Evolutionary conservation across 805 yeast species (phyloP), one percentile per base, ranked within the genome.

Genomic region (Cyberlindnera xylosilytica): DNA sequence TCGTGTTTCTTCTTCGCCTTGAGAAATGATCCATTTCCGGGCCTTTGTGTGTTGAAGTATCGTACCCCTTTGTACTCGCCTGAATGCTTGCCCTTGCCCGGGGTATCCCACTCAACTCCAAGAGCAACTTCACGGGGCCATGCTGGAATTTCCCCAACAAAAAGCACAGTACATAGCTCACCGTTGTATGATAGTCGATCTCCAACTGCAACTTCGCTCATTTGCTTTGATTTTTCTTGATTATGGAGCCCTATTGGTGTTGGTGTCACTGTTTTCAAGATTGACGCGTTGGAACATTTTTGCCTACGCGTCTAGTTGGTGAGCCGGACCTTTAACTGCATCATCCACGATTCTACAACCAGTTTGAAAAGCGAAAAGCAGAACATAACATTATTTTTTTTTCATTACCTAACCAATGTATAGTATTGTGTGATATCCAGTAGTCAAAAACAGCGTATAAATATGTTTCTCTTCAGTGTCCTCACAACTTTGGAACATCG

Each of bases 21-120:
- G 23, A 87, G 44, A 51, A 87, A 87, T 4, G 89, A 78, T 0
- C 87, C 95, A 3, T 81, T 65, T 0, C 66, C 68, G 0, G 50
- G 42, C 12, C 29, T 4, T 32, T 30, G 18, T 6, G 34, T 66
- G 53, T 6, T 49, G 58, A 90, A 90, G 58, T 87, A 87, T 40
- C 58, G 52, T 0, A 62, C 53, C 0, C 82, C 87, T 17, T 74
- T 66, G 20, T 78, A 46, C 1, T 57, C 44, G 0, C 98, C 98
- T 47, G 74, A 65, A 58, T 89, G 79, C 53, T 81, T 87, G 1
- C 97, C 97, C 27, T 88, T 67, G 0, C 46, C 42, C 0, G 72
- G 62, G 34, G 78, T 68, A 58, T 90, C 97, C 97, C 97, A 90
- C 60, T 90, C 96, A 4, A 90, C 71, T 1, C 97, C 97, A 12